Evolutionary conservation across 257 asterid genomes (phyloP), one percentile per base, ranked within the genome.

Genomic region (Lavandula angustifolia): DNA sequence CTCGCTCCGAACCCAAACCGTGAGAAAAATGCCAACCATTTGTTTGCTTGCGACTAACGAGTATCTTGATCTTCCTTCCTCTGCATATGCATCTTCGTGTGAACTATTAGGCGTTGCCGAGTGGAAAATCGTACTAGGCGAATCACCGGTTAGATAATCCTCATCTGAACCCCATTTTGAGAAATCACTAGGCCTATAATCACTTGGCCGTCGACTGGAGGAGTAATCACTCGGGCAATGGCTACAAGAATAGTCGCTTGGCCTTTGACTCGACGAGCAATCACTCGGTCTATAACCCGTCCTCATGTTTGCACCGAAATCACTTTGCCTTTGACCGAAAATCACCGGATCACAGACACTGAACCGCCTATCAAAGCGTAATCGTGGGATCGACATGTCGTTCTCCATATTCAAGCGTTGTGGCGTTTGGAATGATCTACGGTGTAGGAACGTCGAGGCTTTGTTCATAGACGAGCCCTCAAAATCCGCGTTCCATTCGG

Each of bases 21-120:
- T 88, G 55, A 91, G 94, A 75, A 83, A 91, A 74, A 91, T 67
- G 32, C 98, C 98, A 42, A 91, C 98, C 98, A 91, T 91, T 80
- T 91, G 96, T 70, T 91, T 91, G 38, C 91, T 88, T n/a, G 94
- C 85, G 2, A 91, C 90, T 47, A 88, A 75, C 56, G 92, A 79
- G 76, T 91, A 91, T 64, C 85, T 74, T n/a, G 89, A 75, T 46
- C 68, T 75, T 32, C 77, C 80, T 0, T 80, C 79, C 66, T 58
- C 44, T 51, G 68, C 66, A 51, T 69, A 60, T 7, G 84, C 79
- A 44, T 87, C 88, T 38, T 90, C 95, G 66, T 73, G 67, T 31
- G 82, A 68, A 42, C 70, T 46, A 46, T 64, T 67, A 4, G 87
- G 75, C 66, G 67, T 71, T 5, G 92, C 80, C 22, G 94, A 76